phyloP scores from a whole-genome alignment of 2,329 filamentous ascomycete genomes.

The Aspergillus sergii region DNA sequence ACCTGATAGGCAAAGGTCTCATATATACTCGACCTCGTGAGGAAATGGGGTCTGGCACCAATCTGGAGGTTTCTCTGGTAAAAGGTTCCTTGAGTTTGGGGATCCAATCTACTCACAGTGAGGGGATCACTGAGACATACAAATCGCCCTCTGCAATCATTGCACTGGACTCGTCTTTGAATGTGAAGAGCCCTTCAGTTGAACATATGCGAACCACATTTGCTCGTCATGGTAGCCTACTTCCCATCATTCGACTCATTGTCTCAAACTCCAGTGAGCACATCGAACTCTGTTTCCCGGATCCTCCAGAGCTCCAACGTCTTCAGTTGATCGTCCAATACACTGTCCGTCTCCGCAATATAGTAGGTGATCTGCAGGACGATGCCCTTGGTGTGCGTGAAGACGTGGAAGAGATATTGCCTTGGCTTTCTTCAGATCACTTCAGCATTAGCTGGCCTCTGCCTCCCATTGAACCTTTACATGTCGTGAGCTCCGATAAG shows the following conservation, averaged over 20 bases:
- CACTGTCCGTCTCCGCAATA: slow-evolving; percentile 34
- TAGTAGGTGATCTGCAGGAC: slow-evolving; percentile 46
- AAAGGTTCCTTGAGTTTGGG: slow-evolving; percentile 41
- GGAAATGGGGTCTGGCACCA: slow-evolving; percentile 35
- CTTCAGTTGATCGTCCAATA: slow-evolving; percentile 39
- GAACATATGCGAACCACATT: slow-evolving; percentile 42
- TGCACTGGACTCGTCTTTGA: slow-evolving; percentile 48
- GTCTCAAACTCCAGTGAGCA: slow-evolving; percentile 52
- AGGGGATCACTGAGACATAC: slow-evolving; percentile 34
- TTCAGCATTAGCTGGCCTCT: slow-evolving; percentile 42
- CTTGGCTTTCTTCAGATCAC: slow-evolving; percentile 37
- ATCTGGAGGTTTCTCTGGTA: slow-evolving; percentile 39
- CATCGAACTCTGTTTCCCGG: slow-evolving; percentile 46
- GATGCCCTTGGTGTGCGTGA: slow-evolving; percentile 44
- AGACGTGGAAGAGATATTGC: slow-evolving; percentile 41
- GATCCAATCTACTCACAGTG: slow-evolving; percentile 34
- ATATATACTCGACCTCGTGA: slow-evolving; percentile 30
- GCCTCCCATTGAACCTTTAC: slow-evolving; percentile 40
- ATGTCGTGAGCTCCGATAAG: slow-evolving; percentile 34
- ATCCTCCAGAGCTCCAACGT: slow-evolving; percentile 35
- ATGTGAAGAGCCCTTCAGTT: slow-evolving; percentile 41
- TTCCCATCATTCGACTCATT: slow-evolving; percentile 49
- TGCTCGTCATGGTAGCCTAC: slow-evolving; percentile 35
- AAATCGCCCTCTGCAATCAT: slow-evolving; percentile 44
- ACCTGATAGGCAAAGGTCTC: slow-evolving; percentile 46